Evolutionary conservation across 2,329 filamentous ascomycete species (phyloP).

Genomic region (Phaeosphaeriaceae sp.): DNA sequence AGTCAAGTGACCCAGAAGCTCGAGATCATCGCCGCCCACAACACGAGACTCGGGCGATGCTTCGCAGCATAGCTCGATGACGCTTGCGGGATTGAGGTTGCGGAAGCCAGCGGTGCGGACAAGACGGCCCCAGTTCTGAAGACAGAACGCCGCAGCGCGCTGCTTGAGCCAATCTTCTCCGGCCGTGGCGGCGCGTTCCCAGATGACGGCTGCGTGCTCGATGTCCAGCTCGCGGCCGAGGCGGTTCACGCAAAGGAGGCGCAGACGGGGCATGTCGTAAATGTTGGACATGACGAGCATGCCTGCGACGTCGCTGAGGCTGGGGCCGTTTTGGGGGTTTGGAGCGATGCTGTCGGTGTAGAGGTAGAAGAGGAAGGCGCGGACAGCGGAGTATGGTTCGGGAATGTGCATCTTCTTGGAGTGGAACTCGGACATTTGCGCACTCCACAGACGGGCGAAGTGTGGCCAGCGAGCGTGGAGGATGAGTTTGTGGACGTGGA

Average conservation of each 20-base stretch:
- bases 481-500: conserved; percentile 94
- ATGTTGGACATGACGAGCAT: conserved; percentile 97
- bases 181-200: conserved; percentile 90
- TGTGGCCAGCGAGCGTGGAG: conserved; percentile 96
- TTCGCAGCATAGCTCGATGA: conserved; percentile 92
- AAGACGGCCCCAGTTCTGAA: conserved; percentile 93
- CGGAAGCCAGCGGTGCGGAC: conserved; percentile 90
- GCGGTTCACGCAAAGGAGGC: conserved; percentile 88
- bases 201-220: conserved; percentile 92
- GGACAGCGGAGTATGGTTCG: conserved; percentile 92
- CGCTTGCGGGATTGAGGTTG: conserved; percentile 75
- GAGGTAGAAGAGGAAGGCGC: conserved; percentile 92
- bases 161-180: conserved; percentile 93
- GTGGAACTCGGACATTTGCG: conserved; percentile 97
- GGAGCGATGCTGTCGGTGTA: conserved; percentile 88
- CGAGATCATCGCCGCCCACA: conserved; percentile 84
- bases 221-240: conserved; percentile 91
- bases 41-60: conserved; percentile 93
- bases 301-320: conserved; percentile 84
- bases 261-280: conserved; percentile 94
- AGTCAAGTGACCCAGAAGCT: conserved; percentile 62
- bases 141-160: conserved; percentile 84
- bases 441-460: conserved; percentile 87
- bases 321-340: conserved; percentile 56
- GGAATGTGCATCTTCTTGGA: conserved; percentile 98